These are phyloP conservation scores for Fonsecaea multimorphosa DNA, from an alignment of 2,329 filamentous ascomycete genomes.

Conservation along the genomic window DNA sequence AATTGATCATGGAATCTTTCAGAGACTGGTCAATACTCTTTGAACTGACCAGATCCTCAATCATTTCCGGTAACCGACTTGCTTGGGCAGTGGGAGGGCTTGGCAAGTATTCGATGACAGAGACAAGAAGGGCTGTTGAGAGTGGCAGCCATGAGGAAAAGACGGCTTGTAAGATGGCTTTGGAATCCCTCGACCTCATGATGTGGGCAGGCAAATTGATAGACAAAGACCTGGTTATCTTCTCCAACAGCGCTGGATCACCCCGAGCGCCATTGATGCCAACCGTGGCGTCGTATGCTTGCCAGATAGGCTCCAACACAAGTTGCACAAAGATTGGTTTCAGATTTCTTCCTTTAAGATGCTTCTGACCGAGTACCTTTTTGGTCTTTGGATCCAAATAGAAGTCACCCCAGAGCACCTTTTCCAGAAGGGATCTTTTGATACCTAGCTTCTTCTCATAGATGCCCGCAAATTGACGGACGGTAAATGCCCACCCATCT, in stretches of 20 bases:
- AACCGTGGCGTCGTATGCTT: constrained; percentile 87
- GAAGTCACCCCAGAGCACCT: constrained; percentile 94
- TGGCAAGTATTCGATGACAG: constrained; percentile 89
- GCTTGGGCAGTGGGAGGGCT: constrained; percentile 82
- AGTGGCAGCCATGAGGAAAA: constrained; percentile 91
- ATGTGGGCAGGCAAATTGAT: constrained; percentile 86
- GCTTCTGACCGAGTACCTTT: constrained; percentile 85
- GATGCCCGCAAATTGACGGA: constrained; percentile 87
- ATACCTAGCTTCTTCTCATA: constrained; percentile 98
- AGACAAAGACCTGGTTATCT: constrained; percentile 90
- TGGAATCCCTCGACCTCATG: constrained; percentile 80
- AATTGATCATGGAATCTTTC: constrained; percentile 80
- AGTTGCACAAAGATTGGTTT: constrained; percentile 98
- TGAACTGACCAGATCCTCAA: constrained; percentile 79
- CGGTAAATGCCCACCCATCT: constrained; percentile 98
- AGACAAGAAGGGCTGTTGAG: constrained; percentile 89
- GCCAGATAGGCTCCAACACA: constrained; percentile 95
- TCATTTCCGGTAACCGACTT: constrained; percentile 76
- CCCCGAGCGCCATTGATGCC: constrained; percentile 78
- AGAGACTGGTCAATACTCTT: constrained; percentile 71
- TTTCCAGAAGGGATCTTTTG: constrained; percentile 85
- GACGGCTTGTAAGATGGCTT: constrained; percentile 80
- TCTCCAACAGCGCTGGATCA: constrained; percentile 81
- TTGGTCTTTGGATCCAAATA: constrained; percentile 98
- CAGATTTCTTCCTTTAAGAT: constrained; percentile 86